Conservation (phyloP, 306 rosid species). For the Amphicarpaea edgeworthii region DNA sequence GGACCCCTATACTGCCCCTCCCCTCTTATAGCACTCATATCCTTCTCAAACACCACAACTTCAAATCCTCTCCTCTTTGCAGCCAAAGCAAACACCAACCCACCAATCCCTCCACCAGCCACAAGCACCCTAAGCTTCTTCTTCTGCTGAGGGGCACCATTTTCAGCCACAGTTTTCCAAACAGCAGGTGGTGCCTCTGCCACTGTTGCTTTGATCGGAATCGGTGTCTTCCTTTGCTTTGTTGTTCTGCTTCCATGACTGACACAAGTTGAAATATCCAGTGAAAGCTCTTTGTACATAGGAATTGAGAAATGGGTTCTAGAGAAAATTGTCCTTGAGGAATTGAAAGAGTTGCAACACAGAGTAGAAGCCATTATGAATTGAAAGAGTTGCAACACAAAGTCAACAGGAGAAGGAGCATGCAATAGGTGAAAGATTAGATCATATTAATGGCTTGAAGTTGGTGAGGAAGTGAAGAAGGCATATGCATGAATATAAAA, state of each 20-base stretch:
- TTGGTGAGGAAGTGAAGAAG: neutral
- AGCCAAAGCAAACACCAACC: conserved; percentile 92
- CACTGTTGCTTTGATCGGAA: conserved; percentile 54
- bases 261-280: conserved; percentile 49
- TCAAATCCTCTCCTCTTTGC: conserved; percentile 94
- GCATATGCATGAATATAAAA: conserved; percentile 32
- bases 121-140: conserved; percentile 72
- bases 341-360: conserved; percentile 61
- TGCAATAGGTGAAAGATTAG: neutral
- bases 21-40: conserved; percentile 93
- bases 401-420: neutral
- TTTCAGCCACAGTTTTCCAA: conserved; percentile 38
- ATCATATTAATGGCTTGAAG: neutral
- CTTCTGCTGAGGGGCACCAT: conserved; percentile 52
- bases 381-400: conserved; percentile 10
- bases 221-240: conserved; percentile 49
- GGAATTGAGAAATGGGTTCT: conserved; percentile 58
- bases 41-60: conserved; percentile 95
- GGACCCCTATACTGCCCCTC: conserved; percentile 99
- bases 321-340: conserved; percentile 57
- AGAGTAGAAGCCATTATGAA: conserved; percentile 62
- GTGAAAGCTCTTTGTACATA: conserved; percentile 47
- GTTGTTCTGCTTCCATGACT: conserved; percentile 47
- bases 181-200: conserved; percentile 49
- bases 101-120: conserved; percentile 99